These are phyloP conservation scores for Ceratocystiopsis sp. DNA, from an alignment of 2,329 filamentous ascomycete genomes.

Conservation along the genomic window DNA sequence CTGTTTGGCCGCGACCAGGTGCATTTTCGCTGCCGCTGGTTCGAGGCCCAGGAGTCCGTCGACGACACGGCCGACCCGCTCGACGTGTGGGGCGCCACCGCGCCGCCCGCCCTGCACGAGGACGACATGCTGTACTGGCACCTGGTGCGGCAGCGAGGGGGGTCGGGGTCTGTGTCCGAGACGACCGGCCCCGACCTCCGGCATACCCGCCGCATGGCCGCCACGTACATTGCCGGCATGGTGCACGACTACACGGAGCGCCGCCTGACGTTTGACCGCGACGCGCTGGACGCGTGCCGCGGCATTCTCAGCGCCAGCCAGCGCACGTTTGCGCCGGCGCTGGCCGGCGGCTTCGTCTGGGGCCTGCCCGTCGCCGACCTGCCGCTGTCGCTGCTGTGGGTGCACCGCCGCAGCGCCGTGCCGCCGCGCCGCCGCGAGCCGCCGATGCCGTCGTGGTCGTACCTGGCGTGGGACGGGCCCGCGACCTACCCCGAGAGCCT, in stretches of 20 bases:
- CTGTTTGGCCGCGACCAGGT: constrained; percentile 1
- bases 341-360: neutral
- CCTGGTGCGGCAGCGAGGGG: no score
- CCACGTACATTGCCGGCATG: neutral
- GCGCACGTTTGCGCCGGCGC: no score
- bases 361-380: constrained; percentile 4
- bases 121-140: no score
- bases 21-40: constrained; percentile 1
- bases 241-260: constrained; percentile 2
- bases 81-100: neutral
- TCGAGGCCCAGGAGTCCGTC: constrained; percentile 1
- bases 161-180: no score
- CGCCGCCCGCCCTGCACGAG: no score
- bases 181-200: neutral
- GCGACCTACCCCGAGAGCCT: no score
- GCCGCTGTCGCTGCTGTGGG: constrained; percentile 4
- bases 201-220: neutral
- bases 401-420: neutral
- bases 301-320: neutral
- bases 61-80: neutral
- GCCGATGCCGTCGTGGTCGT: constrained; percentile 5
- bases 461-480: constrained; percentile 3
- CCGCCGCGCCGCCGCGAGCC: neutral
- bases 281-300: constrained; percentile 3
- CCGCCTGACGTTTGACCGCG: constrained; percentile 1